Conservation (phyloP, 2,329 filamentous ascomycete species). For the Diaporthe longicolla region DNA sequence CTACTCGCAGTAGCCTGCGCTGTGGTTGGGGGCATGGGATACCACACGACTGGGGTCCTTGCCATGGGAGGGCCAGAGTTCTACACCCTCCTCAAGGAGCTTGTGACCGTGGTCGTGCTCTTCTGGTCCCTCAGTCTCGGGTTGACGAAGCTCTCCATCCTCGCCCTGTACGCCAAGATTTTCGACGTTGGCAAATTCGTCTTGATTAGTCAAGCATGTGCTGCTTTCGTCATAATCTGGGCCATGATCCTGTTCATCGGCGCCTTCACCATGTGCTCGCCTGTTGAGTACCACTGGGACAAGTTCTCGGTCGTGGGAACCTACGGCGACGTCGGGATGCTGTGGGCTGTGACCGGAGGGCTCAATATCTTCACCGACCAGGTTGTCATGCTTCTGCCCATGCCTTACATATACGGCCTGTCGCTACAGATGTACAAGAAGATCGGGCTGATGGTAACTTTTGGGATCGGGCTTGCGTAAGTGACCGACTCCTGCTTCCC, state of each 20-base stretch:
- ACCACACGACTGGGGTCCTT: conserved; percentile 20
- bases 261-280: conserved; percentile 33
- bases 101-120: conserved; percentile 21
- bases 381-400: conserved; percentile 29
- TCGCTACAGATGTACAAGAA: conserved; percentile 35
- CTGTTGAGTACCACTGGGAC: conserved; percentile 38
- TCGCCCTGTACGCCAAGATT: conserved; percentile 12
- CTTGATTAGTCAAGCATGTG: conserved; percentile 10
- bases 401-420: conserved; percentile 32
- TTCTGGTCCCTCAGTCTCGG: conserved; percentile 27
- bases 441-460: conserved; percentile 29
- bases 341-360: conserved; percentile 2
- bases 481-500: background rate
- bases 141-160: conserved; percentile 27
- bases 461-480: conserved; percentile 31
- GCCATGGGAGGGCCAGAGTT: conserved; percentile 17
- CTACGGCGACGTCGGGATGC: conserved; percentile 2
- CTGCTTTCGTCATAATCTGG: conserved; percentile 1
- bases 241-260: conserved; percentile 12
- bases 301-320: conserved; percentile 16
- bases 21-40: conserved; percentile 23
- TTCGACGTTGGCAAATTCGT: conserved; percentile 6
- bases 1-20: conserved; percentile 19
- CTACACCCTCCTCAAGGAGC: conserved; percentile 22
- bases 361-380: conserved; percentile 32